phyloP scores from a whole-genome alignment of 164 flowering plant genomes.

The Stephania yunnanensis region DNA sequence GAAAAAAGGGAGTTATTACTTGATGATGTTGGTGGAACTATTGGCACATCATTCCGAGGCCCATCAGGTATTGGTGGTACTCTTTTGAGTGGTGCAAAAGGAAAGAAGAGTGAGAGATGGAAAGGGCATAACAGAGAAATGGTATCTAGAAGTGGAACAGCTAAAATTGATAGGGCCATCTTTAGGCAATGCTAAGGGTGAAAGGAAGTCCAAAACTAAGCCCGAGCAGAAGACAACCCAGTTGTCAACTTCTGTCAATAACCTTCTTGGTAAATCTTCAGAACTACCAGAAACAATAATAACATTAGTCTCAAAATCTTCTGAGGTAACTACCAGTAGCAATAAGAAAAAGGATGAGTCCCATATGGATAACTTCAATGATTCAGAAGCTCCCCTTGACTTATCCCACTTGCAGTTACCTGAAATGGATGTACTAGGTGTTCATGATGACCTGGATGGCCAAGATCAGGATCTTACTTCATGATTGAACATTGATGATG shows the following conservation, averaged over 20 bases:
- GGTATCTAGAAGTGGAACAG: conserved; percentile 47
- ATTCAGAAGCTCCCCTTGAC: conserved; percentile 48
- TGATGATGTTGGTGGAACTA: conserved; percentile 13
- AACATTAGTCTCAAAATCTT: conserved; percentile 33
- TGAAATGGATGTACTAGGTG: conserved; percentile 58
- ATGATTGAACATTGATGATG: too few relatives aligned
- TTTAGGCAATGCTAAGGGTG: conserved; percentile 56
- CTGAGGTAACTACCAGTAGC: conserved; percentile 25
- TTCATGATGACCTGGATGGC: conserved; percentile 38
- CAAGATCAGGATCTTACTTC: too few relatives aligned
- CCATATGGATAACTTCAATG: conserved; percentile 40
- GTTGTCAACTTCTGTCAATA: conserved; percentile 22
- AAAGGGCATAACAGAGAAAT: conserved; percentile 56
- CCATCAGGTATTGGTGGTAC: conserved; percentile 47
- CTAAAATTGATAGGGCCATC: conserved; percentile 65
- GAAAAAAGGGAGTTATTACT: conserved; percentile 62
- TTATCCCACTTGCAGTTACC: conserved; percentile 57
- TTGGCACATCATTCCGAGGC: conserved; percentile 27
- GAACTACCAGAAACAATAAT: conserved; percentile 42
- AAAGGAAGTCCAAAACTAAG: conserved; percentile 75
- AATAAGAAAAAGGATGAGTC: conserved; percentile 37
- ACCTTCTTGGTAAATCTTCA: conserved; percentile 51
- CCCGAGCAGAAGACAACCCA: conserved; percentile 74
- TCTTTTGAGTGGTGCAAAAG: conserved; percentile 66
- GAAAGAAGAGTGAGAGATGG: conserved; percentile 91